These are phyloP conservation scores for Aureobasidium musti DNA, from an alignment of 2,329 filamentous ascomycete species.

Conservation along the genomic window DNA sequence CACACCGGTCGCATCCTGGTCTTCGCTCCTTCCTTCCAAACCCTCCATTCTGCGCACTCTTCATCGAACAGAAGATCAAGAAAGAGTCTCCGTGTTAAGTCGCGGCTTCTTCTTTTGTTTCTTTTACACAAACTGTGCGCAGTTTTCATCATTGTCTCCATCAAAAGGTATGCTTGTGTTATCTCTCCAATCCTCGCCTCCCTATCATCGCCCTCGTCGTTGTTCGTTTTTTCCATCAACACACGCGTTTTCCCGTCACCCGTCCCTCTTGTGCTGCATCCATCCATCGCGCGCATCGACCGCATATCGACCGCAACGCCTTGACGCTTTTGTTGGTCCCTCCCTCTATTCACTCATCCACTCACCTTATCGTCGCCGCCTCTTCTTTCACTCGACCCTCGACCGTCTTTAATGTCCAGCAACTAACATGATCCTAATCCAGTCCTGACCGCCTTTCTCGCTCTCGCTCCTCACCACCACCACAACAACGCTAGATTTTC, in stretches of 20 bases:
- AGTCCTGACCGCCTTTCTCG: constrained; percentile 25
- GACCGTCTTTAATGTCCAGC: not conserved
- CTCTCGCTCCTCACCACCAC: not conserved
- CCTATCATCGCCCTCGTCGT: constrained; percentile 7
- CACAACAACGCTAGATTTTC: constrained; percentile 4
- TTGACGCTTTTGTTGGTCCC: constrained; percentile 12
- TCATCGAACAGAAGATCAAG: constrained; percentile 19
- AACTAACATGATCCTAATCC: constrained; percentile 9
- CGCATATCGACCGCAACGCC: constrained; percentile 14
- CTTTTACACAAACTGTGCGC: constrained; percentile 16
- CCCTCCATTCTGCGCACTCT: constrained; percentile 10
- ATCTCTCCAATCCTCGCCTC: not conserved
- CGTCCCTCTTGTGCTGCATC: constrained; percentile 15
- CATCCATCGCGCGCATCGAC: constrained; percentile 25
- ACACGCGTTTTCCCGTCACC: constrained; percentile 24
- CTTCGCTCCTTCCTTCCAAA: constrained; percentile 17
- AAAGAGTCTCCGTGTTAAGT: constrained; percentile 22
- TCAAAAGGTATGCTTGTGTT: constrained; percentile 21
- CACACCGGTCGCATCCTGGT: constrained; percentile 1
- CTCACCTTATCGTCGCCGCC: not conserved
- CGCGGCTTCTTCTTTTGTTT: constrained; percentile 24
- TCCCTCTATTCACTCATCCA: not conserved
- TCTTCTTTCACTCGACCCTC: not conserved
- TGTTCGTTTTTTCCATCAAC: constrained; percentile 21
- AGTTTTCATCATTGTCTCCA: not conserved